phyloP scores from a whole-genome alignment of 2,329 filamentous ascomycete genomes.

The Didymella pomorum region DNA sequence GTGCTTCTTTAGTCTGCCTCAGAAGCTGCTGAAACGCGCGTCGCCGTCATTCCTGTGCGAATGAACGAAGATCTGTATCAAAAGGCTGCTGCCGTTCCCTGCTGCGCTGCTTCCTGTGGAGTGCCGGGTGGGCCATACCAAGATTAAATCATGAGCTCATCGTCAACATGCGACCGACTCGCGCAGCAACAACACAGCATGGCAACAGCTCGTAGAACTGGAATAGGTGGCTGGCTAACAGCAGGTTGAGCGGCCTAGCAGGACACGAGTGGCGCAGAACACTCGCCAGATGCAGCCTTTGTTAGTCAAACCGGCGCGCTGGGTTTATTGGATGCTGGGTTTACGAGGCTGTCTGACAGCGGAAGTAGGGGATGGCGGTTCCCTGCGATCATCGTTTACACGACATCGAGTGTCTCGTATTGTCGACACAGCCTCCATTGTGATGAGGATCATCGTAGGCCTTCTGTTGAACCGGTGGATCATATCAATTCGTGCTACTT shows the following conservation, averaged over 20 bases:
- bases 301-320: constrained; percentile 11
- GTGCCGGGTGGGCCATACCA: constrained; percentile 12
- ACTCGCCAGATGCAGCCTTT: constrained; percentile 14
- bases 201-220: not conserved
- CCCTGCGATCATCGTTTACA: constrained; percentile 5
- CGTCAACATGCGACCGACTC: constrained; percentile 4
- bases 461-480: constrained; percentile 6
- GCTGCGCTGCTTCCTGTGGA: constrained; percentile 13
- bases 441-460: constrained; percentile 9
- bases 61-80: constrained; percentile 25
- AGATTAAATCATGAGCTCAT: constrained; percentile 12
- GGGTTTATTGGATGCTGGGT: constrained; percentile 1
- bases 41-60: constrained; percentile 17
- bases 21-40: constrained; percentile 29
- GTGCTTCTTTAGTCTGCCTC: constrained; percentile 23
- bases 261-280: constrained; percentile 15
- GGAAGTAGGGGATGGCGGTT: not conserved
- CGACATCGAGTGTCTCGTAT: constrained; percentile 11
- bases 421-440: constrained; percentile 18
- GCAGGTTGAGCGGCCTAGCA: constrained; percentile 1
- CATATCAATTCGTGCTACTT: constrained; percentile 13
- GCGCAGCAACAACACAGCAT: not conserved
- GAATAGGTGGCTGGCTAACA: constrained; percentile 7
- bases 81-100: constrained; percentile 13
- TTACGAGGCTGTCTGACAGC: constrained; percentile 9